Base-by-base conservation (phyloP, 148 eudicot genomes). In the Suaeda aralocaspica region DNA sequence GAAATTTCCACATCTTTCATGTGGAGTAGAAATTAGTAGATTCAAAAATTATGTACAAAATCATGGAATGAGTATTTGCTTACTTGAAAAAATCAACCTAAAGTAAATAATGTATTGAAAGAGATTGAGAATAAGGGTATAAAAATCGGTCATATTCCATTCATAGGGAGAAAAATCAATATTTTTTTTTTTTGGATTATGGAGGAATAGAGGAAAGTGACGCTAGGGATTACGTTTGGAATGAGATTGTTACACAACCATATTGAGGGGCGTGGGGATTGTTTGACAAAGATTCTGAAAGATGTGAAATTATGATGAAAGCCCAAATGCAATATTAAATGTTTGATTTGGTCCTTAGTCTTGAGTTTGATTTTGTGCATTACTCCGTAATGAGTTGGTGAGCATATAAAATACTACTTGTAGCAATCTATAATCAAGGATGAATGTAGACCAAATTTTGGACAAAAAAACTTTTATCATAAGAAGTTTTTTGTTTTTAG, bases 381-480 rank as follows among this genome's bases (percentile, higher is more conserved):
- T n/a, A n/a, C n/a, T n/a, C n/a, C n/a, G 31, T 25, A 24, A 2
- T 56, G 11, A 56, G 31, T 56, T 31, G 60, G 18, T 31, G 16
- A 56, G 60, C 59, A 53, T 4, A 56, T 24, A 25, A 45, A 5
- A 8, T 45, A 36, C 4, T 45, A 45, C 18, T 5, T 18, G 6
- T n/a, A 49, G 6, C 2, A 49, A 18, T 14, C 24, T 2, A 49
- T 19, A 48, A 48, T 14, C 18, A 30, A 28, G 72, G 22, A 66
- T 66, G 69, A 66, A 66, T 26, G 28, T 49, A 25, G 58, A 66
- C 69, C 26, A 66, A 0, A 48, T 46, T 60, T 4, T 21, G 21
- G 24, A 2, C 61, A 33, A 18, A 60, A 14, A 58, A 14, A 1
- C 9, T 30, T 15, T 15, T 25, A 45, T 45, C 14, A 4, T 8